Evolutionary conservation across 768 basidiomycete genomes (phyloP).

Genomic region (Kwoniella mangroviensis): DNA sequence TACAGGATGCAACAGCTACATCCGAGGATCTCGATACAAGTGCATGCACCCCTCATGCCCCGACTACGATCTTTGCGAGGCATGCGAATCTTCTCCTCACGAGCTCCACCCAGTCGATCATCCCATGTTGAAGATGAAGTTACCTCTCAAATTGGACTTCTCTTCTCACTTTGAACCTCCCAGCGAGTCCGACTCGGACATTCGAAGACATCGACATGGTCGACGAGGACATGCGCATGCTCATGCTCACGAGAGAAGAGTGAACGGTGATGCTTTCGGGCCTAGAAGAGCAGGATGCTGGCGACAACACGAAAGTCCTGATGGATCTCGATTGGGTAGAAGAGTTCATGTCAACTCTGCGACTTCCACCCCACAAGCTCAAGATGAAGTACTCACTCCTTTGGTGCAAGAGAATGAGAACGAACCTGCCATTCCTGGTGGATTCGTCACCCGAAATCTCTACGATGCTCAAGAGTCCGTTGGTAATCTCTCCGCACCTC

Average conservation of each 20-base stretch:
- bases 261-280: slow-evolving; percentile 28
- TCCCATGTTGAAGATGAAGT: slow-evolving; percentile 56
- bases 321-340: slow-evolving; percentile 6
- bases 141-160: slow-evolving; percentile 34
- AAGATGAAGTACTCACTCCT: not conserved
- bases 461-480: slow-evolving; percentile 22
- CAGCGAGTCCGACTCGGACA: slow-evolving; percentile 9
- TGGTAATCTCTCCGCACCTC: slow-evolving; percentile 22
- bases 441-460: slow-evolving; percentile 20
- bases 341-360: slow-evolving; percentile 8
- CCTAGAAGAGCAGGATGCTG: slow-evolving; percentile 24
- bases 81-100: slow-evolving; percentile 52
- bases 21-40: slow-evolving; percentile 53
- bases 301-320: slow-evolving; percentile 24
- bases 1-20: slow-evolving; percentile 43
- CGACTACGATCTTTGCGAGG: slow-evolving; percentile 58
- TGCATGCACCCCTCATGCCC: slow-evolving; percentile 58
- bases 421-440: slow-evolving; percentile 30
- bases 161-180: slow-evolving; percentile 23
- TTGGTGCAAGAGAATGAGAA: not conserved
- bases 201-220: slow-evolving; percentile 4
- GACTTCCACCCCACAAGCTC: not conserved
- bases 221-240: slow-evolving; percentile 20
- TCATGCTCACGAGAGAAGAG: slow-evolving; percentile 9
- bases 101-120: slow-evolving; percentile 50